Conservation (phyloP, 2,329 filamentous ascomycete species). For the Beauveria australis region DNA sequence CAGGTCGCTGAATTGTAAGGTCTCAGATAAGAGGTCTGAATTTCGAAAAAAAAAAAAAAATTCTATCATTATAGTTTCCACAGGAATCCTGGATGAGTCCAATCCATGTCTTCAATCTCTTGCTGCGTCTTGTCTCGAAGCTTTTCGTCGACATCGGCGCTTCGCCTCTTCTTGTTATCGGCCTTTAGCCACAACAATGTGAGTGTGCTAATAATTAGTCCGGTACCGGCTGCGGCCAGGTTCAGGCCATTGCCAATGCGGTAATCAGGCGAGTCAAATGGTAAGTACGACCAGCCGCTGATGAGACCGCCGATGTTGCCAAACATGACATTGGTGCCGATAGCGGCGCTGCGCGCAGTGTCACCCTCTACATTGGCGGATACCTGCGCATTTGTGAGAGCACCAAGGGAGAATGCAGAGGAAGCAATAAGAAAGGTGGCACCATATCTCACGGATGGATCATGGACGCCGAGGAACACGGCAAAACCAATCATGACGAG, state of each 20-base stretch:
- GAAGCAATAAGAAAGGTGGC: slow-evolving; percentile 62
- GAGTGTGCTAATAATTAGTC: slow-evolving; percentile 39
- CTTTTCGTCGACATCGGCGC: slow-evolving; percentile 39
- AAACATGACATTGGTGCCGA: slow-evolving; percentile 60
- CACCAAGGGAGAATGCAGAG: slow-evolving; percentile 55
- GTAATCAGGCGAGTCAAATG: slow-evolving; percentile 56
- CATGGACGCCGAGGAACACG: slow-evolving; percentile 55
- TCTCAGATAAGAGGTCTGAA: no score
- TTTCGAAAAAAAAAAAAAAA: no score
- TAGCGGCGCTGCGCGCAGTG: slow-evolving; percentile 57
- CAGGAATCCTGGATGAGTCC: slow-evolving; percentile 57
- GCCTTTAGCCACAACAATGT: slow-evolving; percentile 50
- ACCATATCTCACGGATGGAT: slow-evolving; percentile 51
- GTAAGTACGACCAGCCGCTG: slow-evolving; percentile 57
- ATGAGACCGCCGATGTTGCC: slow-evolving; percentile 65
- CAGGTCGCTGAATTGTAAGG: background rate
- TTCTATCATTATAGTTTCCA: slow-evolving; percentile 33
- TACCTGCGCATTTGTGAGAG: slow-evolving; percentile 58
- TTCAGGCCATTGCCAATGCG: slow-evolving; percentile 66
- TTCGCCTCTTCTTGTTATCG: slow-evolving; percentile 55
- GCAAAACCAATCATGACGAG: slow-evolving; percentile 62
- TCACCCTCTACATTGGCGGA: slow-evolving; percentile 66
- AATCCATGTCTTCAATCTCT: slow-evolving; percentile 54
- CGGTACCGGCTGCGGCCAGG: slow-evolving; percentile 46
- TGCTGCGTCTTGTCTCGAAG: slow-evolving; percentile 43